Percentiles rank a stretch among this genome's conserved stretches.
These are phyloP conservation scores for Aeschynomene evenia DNA, from an alignment of 306 rosid species.

Conservation along the genomic window DNA sequence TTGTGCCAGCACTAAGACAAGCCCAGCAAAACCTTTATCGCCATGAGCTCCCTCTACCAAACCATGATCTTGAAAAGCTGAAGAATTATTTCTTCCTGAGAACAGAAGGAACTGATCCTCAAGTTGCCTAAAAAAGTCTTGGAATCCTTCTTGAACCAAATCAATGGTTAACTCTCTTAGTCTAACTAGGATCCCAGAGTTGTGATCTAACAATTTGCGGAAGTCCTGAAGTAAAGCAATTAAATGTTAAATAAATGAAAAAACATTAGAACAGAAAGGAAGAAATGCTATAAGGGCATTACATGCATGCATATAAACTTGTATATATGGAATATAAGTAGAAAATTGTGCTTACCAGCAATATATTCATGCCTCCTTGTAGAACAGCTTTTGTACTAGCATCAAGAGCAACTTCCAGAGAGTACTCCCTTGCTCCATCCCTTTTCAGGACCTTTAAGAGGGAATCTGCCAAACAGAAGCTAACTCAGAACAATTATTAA, in stretches of 20 bases:
- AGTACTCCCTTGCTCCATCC: conserved; percentile 53
- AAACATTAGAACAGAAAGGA: conserved; percentile 20
- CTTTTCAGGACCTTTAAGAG: conserved; percentile 66
- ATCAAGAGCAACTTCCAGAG: conserved; percentile 67
- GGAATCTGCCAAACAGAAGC: conserved; percentile 58
- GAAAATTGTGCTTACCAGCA: conserved; percentile 58
- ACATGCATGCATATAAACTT: conserved; percentile 9
- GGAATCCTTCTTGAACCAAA: conserved; percentile 97
- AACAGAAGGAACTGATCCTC: conserved; percentile 63
- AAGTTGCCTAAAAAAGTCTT: conserved; percentile 73
- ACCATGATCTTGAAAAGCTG: conserved; percentile 53
- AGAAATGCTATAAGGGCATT: not conserved
- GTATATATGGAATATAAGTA: conserved; percentile 20
- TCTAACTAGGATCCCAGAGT: conserved; percentile 56
- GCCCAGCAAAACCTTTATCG: conserved; percentile 74
- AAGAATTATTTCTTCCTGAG: conserved; percentile 61
- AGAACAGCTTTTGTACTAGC: conserved; percentile 73
- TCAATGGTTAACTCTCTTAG: conserved; percentile 60
- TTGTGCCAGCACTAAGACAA: conserved; percentile 84
- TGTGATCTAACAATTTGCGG: conserved; percentile 66
- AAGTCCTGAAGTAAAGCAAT: conserved; percentile 61
- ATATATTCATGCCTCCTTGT: conserved; percentile 74
- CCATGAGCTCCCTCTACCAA: conserved; percentile 61
- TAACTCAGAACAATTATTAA: conserved; percentile 21
- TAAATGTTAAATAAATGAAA: conserved; percentile 29